These are phyloP conservation scores for Metschnikowia colocasiae DNA, from an alignment of 805 yeast species.

Conservation along the genomic window DNA sequence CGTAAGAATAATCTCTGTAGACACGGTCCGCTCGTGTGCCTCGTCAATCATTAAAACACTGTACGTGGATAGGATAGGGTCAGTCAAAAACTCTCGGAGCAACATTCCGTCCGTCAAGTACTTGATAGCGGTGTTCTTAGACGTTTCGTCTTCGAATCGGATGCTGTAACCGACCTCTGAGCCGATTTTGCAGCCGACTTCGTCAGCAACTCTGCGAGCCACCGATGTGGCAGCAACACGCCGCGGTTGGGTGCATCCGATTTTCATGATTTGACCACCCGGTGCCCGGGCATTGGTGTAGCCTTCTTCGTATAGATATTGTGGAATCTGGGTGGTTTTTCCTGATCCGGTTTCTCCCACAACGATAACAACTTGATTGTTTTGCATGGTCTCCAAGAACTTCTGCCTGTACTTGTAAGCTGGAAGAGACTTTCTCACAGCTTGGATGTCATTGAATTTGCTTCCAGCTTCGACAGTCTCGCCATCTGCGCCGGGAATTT, in stretches of 20 bases:
- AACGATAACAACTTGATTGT: conserved; percentile 66
- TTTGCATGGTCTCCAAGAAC: conserved; percentile 55
- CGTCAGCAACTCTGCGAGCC: conserved; percentile 89
- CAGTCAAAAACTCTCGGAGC: conserved; percentile 75
- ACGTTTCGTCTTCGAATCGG: conserved; percentile 78
- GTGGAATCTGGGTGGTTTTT: conserved; percentile 91
- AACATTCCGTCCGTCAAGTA: conserved; percentile 97
- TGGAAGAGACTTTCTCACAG: conserved; percentile 66
- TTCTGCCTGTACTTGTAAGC: conserved; percentile 62
- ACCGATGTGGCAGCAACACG: conserved; percentile 93
- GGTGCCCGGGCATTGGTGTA: conserved; percentile 47
- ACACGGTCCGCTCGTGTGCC: conserved; percentile 92
- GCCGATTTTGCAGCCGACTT: conserved; percentile 78
- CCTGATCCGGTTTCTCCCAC: conserved; percentile 95
- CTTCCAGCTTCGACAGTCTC: conserved; percentile 7
- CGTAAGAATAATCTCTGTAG: conserved; percentile 83
- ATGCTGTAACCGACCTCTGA: conserved; percentile 84
- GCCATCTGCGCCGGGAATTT: conserved; percentile 26
- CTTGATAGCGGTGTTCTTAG: conserved; percentile 65
- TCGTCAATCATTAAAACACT: conserved; percentile 92
- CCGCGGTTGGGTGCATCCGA: conserved; percentile 93
- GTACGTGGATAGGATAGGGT: conserved; percentile 64
- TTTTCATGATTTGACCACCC: conserved; percentile 28
- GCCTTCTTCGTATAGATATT: conserved; percentile 79
- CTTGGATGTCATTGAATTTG: conserved; percentile 31